Evolutionary conservation across 495 filamentous ascomycete genomes (phyloP), one percentile per base, ranked within the genome.

Genomic region (Lasiosphaeria miniovina): DNA sequence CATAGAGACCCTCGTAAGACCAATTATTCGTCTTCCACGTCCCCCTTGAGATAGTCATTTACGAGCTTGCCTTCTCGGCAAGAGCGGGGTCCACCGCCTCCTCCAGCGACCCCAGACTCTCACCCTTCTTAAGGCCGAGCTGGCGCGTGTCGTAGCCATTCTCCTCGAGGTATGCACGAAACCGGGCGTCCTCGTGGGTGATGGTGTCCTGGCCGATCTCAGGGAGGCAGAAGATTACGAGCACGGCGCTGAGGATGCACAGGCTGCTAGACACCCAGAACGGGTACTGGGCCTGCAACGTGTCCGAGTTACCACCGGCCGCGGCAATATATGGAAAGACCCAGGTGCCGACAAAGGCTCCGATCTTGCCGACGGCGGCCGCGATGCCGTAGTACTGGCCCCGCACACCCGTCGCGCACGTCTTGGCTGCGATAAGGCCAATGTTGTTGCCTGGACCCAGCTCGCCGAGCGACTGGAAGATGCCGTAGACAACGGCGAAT

Each of bases 331-430:
- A 78, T 0, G 89, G 88, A 63, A 95, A 90, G 6, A 92, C 85
- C 61, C 88, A 90, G 14, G 88, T 89, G 43, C 93, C 93, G n/a
- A 95, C 84, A 66, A 96, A 96, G 7, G 90, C 93, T 15, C 93
- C 93, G 51, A 96, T 82, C 74, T 96, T 96, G 43, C 92, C 91
- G 0, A 86, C 61, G 0, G 92, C 92, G 2, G 92, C 92, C 1
- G 91, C 91, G 55, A 95, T 84, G 11, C 88, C 90, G 72, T 97
- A 97, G 76, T 95, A 97, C 67, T 94, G 90, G 9, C 92, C 93
- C 31, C 92, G 80, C 36, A 97, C 87, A 10, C 86, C 86, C 4
- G 93, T 97, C 1, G 92, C 90, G 69, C 86, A 88, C 14, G 89
- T 93, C 75, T 96, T 96, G 54, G 90, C 89, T 0, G 92, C 91